A percentile compares a stretch with the other conserved stretches of the same genome.
Evolutionary conservation across 108 stramenopile species (phyloP).

Genomic region (Nitzschia sp.): DNA sequence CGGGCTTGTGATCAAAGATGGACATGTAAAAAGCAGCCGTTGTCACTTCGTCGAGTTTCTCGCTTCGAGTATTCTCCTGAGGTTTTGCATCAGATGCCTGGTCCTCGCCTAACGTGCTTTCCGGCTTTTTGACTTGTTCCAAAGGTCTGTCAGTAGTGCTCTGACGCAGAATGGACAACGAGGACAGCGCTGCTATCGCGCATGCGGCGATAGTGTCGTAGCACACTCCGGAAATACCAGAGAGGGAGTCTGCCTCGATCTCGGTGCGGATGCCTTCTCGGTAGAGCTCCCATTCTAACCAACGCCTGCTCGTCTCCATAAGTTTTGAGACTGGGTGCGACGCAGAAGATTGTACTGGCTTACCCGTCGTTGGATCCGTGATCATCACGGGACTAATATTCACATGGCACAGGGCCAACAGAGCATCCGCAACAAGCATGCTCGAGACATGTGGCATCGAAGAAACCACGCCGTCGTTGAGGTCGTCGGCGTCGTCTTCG

Average conservation of each 20-base stretch:
- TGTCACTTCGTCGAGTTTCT: slow-evolving; percentile 34
- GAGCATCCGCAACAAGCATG: slow-evolving; percentile 75
- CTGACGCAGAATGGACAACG: slow-evolving; percentile 75
- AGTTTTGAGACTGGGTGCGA: slow-evolving; percentile 71
- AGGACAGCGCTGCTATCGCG: slow-evolving; percentile 79
- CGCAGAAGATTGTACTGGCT: slow-evolving; percentile 55
- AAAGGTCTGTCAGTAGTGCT: slow-evolving; percentile 53
- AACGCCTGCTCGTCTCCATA: slow-evolving; percentile 58
- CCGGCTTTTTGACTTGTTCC: slow-evolving; percentile 23
- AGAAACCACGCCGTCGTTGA: slow-evolving; percentile 47
- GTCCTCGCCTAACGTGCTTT: slow-evolving; percentile 9
- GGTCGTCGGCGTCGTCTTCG: slow-evolving; percentile 27
- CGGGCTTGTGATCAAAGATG: slow-evolving; percentile 60
- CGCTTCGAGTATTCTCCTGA: slow-evolving; percentile 2
- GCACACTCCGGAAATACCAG: slow-evolving; percentile 64
- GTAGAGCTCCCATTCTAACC: slow-evolving; percentile 89
- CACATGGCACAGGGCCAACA: slow-evolving; percentile 77
- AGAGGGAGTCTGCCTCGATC: slow-evolving; percentile 32
- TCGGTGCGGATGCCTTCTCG: slow-evolving; percentile 60
- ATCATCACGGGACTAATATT: slow-evolving; percentile 69
- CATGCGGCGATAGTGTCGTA: slow-evolving; percentile 64
- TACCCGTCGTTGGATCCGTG: slow-evolving; percentile 72
- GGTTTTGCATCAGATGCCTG: slow-evolving; percentile 1
- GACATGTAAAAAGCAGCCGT: slow-evolving; percentile 68
- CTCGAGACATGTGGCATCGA: slow-evolving; percentile 67